A percentile compares a stretch with the other conserved stretches of the same genome.
Conservation (phyloP, 106 monocot genomes). For the Apostasia shenzhenica region DNA sequence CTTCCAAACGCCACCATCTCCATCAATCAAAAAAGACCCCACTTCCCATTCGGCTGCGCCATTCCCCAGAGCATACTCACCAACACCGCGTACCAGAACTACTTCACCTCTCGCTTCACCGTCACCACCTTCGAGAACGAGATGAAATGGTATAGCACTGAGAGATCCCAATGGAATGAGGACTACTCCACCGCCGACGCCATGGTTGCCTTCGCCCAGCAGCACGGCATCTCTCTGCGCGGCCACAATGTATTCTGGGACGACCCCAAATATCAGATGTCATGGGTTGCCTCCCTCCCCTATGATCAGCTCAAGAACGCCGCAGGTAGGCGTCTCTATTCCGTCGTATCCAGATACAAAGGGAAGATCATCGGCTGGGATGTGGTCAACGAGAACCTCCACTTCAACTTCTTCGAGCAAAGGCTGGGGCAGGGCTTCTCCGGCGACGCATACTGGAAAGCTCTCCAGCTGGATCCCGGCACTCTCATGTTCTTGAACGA, state of each 20-base stretch:
- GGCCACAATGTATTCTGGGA: constrained; percentile 87
- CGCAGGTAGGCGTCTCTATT: constrained; percentile 19
- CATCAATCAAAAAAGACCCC: constrained; percentile 22
- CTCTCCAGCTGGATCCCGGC: constrained; percentile 29
- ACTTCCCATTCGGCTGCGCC: constrained; percentile 60
- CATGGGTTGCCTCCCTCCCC: constrained; percentile 43
- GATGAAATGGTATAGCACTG: constrained; percentile 94
- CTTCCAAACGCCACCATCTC: constrained; percentile 31
- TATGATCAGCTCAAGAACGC: constrained; percentile 31
- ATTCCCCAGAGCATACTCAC: constrained; percentile 33
- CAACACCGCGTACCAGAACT: constrained; percentile 50
- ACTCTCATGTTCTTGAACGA: constrained; percentile 73
- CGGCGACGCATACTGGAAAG: constrained; percentile 20
- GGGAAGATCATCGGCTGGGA: constrained; percentile 76
- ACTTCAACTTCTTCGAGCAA: constrained; percentile 50
- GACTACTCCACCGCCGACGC: constrained; percentile 53
- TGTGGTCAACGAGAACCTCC: constrained; percentile 80
- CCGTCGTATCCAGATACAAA: constrained; percentile 47
- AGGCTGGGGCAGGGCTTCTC: constrained; percentile 37
- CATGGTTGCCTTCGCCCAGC: constrained; percentile 57
- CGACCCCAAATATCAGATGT: constrained; percentile 25
- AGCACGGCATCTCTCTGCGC: constrained; percentile 39
- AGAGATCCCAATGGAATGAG: constrained; percentile 25
- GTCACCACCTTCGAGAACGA: constrained; percentile 78
- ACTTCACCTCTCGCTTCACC: constrained; percentile 70